phyloP scores from a whole-genome alignment of 2,329 filamentous ascomycete species.

The Sordariomycetes sp. region DNA sequence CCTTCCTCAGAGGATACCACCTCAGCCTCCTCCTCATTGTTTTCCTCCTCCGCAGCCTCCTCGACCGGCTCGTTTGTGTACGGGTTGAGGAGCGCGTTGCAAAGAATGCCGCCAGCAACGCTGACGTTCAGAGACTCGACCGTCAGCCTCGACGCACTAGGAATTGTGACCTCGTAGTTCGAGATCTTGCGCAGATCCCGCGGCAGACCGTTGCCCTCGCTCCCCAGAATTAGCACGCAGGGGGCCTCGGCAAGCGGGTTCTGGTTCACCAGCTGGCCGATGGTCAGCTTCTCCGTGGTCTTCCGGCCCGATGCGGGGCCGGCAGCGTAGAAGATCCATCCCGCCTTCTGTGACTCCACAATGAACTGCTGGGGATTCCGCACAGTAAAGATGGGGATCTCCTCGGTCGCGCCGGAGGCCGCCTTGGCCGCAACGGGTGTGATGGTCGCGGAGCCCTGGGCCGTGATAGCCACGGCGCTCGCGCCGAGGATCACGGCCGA shows the following conservation, averaged over 20 bases:
- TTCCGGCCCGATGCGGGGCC: conserved; percentile 15
- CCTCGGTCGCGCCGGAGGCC: conserved; percentile 76
- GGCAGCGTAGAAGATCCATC: conserved; percentile 72
- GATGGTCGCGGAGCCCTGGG: conserved; percentile 58
- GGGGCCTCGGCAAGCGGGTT: conserved; percentile 47
- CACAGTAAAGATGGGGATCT: conserved; percentile 59
- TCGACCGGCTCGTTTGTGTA: not conserved
- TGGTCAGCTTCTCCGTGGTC: conserved; percentile 29
- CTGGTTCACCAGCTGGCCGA: conserved; percentile 30
- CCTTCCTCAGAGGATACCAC: not conserved
- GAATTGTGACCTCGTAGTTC: conserved; percentile 54
- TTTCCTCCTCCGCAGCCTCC: not conserved
- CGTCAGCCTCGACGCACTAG: conserved; percentile 34
- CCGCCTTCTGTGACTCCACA: conserved; percentile 47
- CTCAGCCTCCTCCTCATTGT: not conserved
- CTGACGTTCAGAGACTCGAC: conserved; percentile 92
- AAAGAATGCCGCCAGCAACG: conserved; percentile 70
- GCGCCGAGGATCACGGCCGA: conserved; percentile 85
- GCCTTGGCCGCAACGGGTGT: conserved; percentile 74
- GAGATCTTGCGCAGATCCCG: conserved; percentile 49
- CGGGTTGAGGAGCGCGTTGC: conserved; percentile 40
- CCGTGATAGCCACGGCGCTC: conserved; percentile 68
- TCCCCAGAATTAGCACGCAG: conserved; percentile 70
- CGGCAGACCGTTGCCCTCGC: conserved; percentile 65
- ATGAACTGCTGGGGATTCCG: conserved; percentile 58